Conservation (phyloP, 345 rosid species). For the Pugionium cornutum region DNA sequence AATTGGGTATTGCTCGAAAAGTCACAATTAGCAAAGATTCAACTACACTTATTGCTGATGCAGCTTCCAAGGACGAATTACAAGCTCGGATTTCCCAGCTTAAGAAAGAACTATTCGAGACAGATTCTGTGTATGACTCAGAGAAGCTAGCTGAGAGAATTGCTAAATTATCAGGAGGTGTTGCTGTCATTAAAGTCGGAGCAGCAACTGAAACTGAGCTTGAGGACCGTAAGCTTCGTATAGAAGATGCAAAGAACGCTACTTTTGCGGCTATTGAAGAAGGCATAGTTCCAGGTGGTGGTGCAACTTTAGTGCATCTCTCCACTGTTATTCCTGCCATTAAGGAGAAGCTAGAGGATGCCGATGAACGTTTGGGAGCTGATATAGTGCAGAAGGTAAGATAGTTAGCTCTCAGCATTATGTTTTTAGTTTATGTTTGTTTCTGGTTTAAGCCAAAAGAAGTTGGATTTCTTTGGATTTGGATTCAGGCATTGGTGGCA, state of each 20-base stretch:
- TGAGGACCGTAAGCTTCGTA: slow-evolving; percentile 88
- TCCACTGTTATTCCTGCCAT: slow-evolving; percentile 65
- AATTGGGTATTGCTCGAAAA: slow-evolving; percentile 86
- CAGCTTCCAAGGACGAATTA: slow-evolving; percentile 89
- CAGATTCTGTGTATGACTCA: slow-evolving; percentile 87
- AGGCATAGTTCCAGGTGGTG: slow-evolving; percentile 99
- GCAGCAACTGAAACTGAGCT: slow-evolving; percentile 99
- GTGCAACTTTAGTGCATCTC: slow-evolving; percentile 88
- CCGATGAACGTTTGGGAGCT: slow-evolving; percentile 89
- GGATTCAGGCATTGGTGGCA: slow-evolving; percentile 71
- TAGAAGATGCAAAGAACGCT: slow-evolving; percentile 97
- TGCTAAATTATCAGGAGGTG: slow-evolving; percentile 94
- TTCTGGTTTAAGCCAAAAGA: neutral
- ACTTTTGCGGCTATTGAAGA: slow-evolving; percentile 98
- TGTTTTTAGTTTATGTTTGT: no score
- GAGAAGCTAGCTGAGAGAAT: slow-evolving; percentile 95
- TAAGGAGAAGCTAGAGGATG: slow-evolving; percentile 71
- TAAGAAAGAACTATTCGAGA: slow-evolving; percentile 81
- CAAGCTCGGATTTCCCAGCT: slow-evolving; percentile 80
- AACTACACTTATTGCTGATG: slow-evolving; percentile 87
- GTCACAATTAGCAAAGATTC: slow-evolving; percentile 80
- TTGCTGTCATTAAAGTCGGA: slow-evolving; percentile 95
- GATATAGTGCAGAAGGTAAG: slow-evolving; percentile 95
- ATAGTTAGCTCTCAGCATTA: neutral
- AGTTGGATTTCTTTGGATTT: neutral